Evolutionary conservation across 768 basidiomycete genomes (phyloP).

Genomic region (Trichaptum fuscoviolaceum): DNA sequence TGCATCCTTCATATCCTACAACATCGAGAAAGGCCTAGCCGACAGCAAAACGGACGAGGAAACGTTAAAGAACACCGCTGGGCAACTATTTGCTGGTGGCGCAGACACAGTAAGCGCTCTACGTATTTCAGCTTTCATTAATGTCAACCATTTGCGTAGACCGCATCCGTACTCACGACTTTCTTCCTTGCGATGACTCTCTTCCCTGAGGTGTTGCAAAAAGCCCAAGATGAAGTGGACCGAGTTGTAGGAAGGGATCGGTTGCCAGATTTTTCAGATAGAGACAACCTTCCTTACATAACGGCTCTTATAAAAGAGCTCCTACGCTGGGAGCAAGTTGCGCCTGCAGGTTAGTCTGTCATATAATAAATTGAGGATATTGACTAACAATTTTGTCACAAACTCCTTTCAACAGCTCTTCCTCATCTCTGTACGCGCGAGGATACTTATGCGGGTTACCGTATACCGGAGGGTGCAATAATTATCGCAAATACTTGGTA

Average conservation of each 20-base stretch:
- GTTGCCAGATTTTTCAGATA: conserved; percentile 22
- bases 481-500: conserved; percentile 10
- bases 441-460: conserved; percentile 10
- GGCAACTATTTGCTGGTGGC: conserved; percentile 28
- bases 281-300: conserved; percentile 19
- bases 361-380: not conserved
- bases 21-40: conserved; percentile 16
- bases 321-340: conserved; percentile 6
- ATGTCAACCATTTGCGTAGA: conserved; percentile 12
- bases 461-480: conserved; percentile 9
- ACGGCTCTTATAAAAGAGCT: conserved; percentile 22
- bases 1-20: conserved; percentile 28
- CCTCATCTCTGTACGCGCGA: conserved; percentile 8
- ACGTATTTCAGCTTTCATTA: not conserved
- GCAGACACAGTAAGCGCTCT: conserved; percentile 30
- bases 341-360: not conserved
- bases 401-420: not conserved
- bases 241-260: conserved; percentile 20
- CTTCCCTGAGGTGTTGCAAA: conserved; percentile 20
- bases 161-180: conserved; percentile 19
- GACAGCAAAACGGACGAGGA: conserved; percentile 16
- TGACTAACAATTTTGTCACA: not conserved
- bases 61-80: conserved; percentile 25
- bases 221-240: conserved; percentile 26
- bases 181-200: conserved; percentile 28